These are phyloP conservation scores for Mycena crocata DNA, from an alignment of 768 basidiomycete genomes.

Conservation along the genomic window DNA sequence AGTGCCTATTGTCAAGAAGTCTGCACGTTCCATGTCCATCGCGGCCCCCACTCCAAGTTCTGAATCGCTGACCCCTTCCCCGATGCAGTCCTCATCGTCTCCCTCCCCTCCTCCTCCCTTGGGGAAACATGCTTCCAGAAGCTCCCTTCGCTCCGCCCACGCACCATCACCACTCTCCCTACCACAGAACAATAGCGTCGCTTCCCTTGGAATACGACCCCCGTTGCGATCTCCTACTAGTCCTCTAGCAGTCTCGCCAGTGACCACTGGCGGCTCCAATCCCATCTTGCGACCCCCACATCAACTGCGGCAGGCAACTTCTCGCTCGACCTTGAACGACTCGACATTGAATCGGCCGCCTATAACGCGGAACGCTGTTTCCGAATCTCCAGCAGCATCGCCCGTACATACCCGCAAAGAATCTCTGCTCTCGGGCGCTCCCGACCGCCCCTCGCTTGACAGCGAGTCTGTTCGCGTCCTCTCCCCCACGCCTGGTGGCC, in stretches of 20 bases:
- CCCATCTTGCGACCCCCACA: conserved; percentile 39
- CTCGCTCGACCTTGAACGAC: conserved; percentile 43
- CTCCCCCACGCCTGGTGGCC: conserved; percentile 54
- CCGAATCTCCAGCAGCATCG: conserved; percentile 27
- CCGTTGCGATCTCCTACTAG: conserved; percentile 49
- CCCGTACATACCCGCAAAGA: conserved; percentile 33
- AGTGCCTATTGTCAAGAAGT: conserved; percentile 35
- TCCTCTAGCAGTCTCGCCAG: conserved; percentile 42
- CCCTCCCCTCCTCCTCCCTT: conserved; percentile 27
- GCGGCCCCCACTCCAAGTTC: conserved; percentile 23
- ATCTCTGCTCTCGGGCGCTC: conserved; percentile 39
- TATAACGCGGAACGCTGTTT: conserved; percentile 18
- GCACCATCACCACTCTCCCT: conserved; percentile 58
- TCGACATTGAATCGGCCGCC: conserved; percentile 8
- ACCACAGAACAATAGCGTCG: conserved; percentile 49
- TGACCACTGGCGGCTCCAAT: conserved; percentile 7
- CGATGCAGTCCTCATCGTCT: conserved; percentile 26
- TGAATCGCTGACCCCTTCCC: conserved; percentile 25
- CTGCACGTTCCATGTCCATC: conserved; percentile 41
- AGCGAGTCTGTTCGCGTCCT: conserved; percentile 50
- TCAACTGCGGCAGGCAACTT: conserved; percentile 42
- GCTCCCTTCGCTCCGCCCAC: conserved; percentile 42
- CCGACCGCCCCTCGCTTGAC: conserved; percentile 40
- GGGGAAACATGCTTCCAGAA: conserved; percentile 34
- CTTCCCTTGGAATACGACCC: conserved; percentile 30